Conservation (phyloP, 2,329 filamentous ascomycete genomes). For the Ceratocystis cubensis region DNA sequence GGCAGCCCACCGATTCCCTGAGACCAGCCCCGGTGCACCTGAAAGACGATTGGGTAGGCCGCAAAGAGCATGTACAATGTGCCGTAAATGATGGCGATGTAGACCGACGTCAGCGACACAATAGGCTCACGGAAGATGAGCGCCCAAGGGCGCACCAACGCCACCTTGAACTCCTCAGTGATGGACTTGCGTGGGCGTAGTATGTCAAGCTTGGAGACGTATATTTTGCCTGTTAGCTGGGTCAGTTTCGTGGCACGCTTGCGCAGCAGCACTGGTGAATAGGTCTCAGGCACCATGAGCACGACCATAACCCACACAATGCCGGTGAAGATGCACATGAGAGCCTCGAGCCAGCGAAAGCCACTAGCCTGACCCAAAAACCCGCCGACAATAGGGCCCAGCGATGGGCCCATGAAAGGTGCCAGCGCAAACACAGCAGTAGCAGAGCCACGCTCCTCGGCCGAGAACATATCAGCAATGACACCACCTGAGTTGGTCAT, state of each 20-base stretch:
- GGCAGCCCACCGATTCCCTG: conserved; percentile 47
- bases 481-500: conserved; percentile 51
- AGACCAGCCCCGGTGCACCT: conserved; percentile 43
- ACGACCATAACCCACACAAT: conserved; percentile 42
- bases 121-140: conserved; percentile 56
- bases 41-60: conserved; percentile 50
- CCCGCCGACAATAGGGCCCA: conserved; percentile 49
- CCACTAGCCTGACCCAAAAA: conserved; percentile 48
- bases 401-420: conserved; percentile 49
- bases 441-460: conserved; percentile 43
- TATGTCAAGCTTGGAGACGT: conserved; percentile 38
- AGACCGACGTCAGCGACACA: conserved; percentile 49
- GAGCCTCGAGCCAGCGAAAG: conserved; percentile 53
- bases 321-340: conserved; percentile 50
- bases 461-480: conserved; percentile 50
- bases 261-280: conserved; percentile 44
- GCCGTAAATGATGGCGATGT: conserved; percentile 48
- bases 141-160: conserved; percentile 50
- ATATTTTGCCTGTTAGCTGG: conserved; percentile 41
- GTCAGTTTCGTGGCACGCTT: conserved; percentile 39
- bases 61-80: conserved; percentile 44
- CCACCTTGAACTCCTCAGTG: conserved; percentile 40
- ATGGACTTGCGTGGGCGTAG: conserved; percentile 34
- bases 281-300: conserved; percentile 46
- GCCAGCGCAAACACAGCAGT: conserved; percentile 49